Evolutionary conservation across 2,329 filamentous ascomycete species (phyloP).

Genomic region (Pyrenochaeta sp.): DNA sequence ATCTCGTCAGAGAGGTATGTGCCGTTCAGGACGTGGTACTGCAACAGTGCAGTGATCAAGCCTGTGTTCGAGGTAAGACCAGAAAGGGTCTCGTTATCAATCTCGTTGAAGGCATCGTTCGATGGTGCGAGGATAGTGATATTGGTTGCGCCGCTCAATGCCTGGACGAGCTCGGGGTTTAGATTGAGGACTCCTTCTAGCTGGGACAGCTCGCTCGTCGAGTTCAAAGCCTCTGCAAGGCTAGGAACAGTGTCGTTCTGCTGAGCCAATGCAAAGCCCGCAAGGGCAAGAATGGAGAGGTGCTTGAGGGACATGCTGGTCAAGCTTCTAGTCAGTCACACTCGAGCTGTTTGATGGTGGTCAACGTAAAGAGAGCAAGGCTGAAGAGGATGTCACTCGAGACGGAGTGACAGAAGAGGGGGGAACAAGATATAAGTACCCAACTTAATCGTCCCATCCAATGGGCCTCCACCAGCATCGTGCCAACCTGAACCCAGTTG

Average conservation of each 20-base stretch:
- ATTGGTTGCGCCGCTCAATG: constrained; percentile 55
- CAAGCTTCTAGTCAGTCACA: not conserved
- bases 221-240: constrained; percentile 28
- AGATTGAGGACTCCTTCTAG: constrained; percentile 48
- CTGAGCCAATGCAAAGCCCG: constrained; percentile 45
- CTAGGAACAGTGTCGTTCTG: constrained; percentile 15
- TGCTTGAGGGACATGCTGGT: constrained; percentile 52
- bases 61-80: constrained; percentile 39
- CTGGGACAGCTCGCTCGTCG: constrained; percentile 36
- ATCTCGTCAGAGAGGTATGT: constrained; percentile 52
- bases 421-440: constrained; percentile 28
- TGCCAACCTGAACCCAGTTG: constrained; percentile 2
- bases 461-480: constrained; percentile 12
- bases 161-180: constrained; percentile 47
- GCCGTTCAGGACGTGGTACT: constrained; percentile 68
- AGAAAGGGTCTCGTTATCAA: constrained; percentile 49
- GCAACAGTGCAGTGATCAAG: constrained; percentile 57
- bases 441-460: constrained; percentile 1
- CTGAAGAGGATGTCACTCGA: constrained; percentile 5
- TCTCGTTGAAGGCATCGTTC: constrained; percentile 58
- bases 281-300: constrained; percentile 48
- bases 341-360: constrained; percentile 3
- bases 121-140: constrained; percentile 67
- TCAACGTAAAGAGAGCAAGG: not conserved
- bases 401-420: constrained; percentile 12